Base-by-base conservation (phyloP, 345 rosid species). In the Eucalyptus guilfoylei region DNA sequence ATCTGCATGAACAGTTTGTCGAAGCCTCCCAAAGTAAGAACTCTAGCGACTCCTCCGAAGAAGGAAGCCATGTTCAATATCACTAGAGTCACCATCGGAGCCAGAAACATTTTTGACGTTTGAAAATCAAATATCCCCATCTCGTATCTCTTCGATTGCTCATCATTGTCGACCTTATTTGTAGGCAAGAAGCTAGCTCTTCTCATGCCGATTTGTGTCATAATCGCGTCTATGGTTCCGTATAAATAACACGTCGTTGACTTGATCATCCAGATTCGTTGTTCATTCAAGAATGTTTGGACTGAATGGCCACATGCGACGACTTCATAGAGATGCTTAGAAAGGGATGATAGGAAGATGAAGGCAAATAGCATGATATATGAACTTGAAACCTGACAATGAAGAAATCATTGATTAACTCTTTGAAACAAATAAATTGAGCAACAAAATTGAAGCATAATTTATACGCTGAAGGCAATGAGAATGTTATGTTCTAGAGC, bases 211-310 rank as follows among this genome's bases (percentile, higher is more conserved):
- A 92, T 62, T 76, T 76, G 87, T 11, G 90, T 87, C 90, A 89
- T 45, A 17, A 92, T 37, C 6, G 89, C 93, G 21, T 94, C 90
- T 47, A 93, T 86, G 45, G 62, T 85, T 72, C 93, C 94, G 28
- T 91, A 91, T 2, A 86, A 24, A 15, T 55, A 32, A 28, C 86
- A 28, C 14, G 96, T 91, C 2, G 92, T 90, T 16, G 93, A 40
- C 69, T 83, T 93, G 9, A 94, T 92, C 93, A 93, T 92, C 95
- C 94, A 93, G 23, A 87, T 87, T 50, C 93, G 90, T 44, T 85
- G 86, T 42, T 93, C 95, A 32, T 92, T 91, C 69, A 28, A 64
- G 92, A 90, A 90, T 55, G 45, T 83, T 28, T 69, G 42, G 32
- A 92, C 34, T 24, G 92, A 54, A 11, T 90, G 90, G 21, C 90